Evolutionary conservation across 176 grass and related monocot genomes (phyloP).

Genomic region (Stipa capillata): DNA sequence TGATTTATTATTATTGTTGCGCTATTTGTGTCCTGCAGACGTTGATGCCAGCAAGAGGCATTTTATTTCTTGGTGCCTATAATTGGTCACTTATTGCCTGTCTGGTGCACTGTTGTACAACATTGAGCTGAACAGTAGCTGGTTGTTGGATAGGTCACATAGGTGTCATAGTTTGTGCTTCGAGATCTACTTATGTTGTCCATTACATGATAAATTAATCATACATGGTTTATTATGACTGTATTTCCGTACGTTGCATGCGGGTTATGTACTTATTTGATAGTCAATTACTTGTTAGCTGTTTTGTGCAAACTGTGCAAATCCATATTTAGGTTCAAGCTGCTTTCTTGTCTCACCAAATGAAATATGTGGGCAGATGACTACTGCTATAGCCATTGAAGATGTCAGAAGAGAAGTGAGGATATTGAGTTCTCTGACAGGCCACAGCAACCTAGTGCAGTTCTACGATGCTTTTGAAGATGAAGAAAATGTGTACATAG

Average conservation of each 20-base stretch:
- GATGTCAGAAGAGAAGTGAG: constrained; percentile 98
- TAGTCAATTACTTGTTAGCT: not conserved
- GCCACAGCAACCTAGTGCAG: constrained; percentile 89
- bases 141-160: constrained; percentile 20
- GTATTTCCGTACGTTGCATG: not conserved
- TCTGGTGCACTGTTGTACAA: constrained; percentile 21
- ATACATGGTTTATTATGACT: not conserved
- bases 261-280: not conserved
- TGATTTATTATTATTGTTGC: not conserved
- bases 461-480: constrained; percentile 97
- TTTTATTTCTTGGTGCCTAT: constrained; percentile 16
- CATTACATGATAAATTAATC: not conserved
- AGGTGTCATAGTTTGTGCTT: constrained; percentile 27
- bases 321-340: not conserved
- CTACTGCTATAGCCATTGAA: constrained; percentile 95
- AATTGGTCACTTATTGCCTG: constrained; percentile 41
- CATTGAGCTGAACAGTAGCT: constrained; percentile 20
- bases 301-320: not conserved
- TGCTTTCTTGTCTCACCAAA: constrained; percentile 17
- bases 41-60: constrained; percentile 20
- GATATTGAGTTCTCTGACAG: constrained; percentile 94
- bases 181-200: constrained; percentile 1
- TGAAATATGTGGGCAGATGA: constrained; percentile 66
- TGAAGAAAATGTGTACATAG: constrained; percentile 96
- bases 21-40: not conserved